These are phyloP conservation scores for Ensete ventricosum DNA, from an alignment of 176 grass and related monocot genomes.

Conservation along the genomic window DNA sequence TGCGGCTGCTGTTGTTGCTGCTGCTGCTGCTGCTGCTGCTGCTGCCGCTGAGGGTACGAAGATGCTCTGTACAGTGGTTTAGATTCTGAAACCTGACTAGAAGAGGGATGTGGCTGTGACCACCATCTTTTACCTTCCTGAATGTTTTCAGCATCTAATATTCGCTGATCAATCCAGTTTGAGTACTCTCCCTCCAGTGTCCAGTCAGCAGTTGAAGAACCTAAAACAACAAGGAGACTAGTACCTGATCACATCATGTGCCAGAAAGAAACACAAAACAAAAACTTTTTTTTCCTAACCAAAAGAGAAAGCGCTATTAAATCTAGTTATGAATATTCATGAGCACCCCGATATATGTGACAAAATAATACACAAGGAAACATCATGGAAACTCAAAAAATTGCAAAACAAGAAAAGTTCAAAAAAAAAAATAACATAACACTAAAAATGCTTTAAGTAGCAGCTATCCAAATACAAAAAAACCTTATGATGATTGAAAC, in stretches of 20 bases:
- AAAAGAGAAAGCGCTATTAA: background rate
- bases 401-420: too few species aligned
- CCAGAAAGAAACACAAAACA: background rate
- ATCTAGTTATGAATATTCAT: too few species aligned
- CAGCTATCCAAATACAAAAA: too few species aligned
- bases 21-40: constrained; percentile 4
- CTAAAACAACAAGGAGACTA: background rate
- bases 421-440: too few species aligned
- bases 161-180: constrained; percentile 21
- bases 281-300: background rate
- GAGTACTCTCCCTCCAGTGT: constrained; percentile 2
- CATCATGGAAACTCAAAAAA: too few species aligned
- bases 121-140: constrained; percentile 16
- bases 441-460: too few species aligned
- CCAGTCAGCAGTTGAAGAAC: constrained; percentile 14
- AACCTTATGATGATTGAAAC: too few species aligned
- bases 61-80: constrained; percentile 70
- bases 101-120: constrained; percentile 25
- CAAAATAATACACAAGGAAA: too few species aligned
- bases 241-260: background rate
- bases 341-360: too few species aligned
- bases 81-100: constrained; percentile 39
- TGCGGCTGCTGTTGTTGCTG: constrained; percentile 3
- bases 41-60: constrained; percentile 72
- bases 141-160: constrained; percentile 13